Base-by-base conservation (phyloP, 2,329 filamentous ascomycete genomes). In the Elsinoe necatrix region DNA sequence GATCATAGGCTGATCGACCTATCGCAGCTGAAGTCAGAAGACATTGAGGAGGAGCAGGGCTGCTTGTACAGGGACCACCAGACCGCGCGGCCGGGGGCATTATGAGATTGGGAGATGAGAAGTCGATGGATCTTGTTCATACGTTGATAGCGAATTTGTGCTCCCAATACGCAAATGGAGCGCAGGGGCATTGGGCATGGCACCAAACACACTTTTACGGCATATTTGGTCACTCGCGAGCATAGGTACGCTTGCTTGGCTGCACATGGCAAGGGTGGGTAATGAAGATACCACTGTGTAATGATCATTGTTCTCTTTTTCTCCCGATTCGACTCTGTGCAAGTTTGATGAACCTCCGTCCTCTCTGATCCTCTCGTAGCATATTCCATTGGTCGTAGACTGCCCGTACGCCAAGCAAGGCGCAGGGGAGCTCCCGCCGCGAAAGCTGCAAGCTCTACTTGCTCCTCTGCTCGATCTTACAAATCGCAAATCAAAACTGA, bases 251-350 rank as follows among this genome's bases (percentile, higher is more conserved):
- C 31, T 52, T 37, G 27, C 34, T 12, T n/a, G 9, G 34, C 34
- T 20, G 45, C 41, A 23, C 41, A 25, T 45, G n/a, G 27, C 27
- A 35, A 7, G 48, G 48, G 48, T 52, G 48, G 48, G 48, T 52
- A 52, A 52, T 52, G 48, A 52, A 52, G 29, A 52, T 52, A 52
- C 48, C 48, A 52, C 48, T 52, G 48, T 48, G 43, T 52, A 52
- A 52, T 52, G 48, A 52, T 52, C 34, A 52, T 52, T 39, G 48
- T 52, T 52, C 34, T 18, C 4, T 45, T 23, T 4, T 29, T 9
- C 27, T 29, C 9, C n/a, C n/a, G n/a, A n/a, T 29, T 29, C 27
- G 4, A 4, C 27, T 29, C 27, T 29, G 27, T 29, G n/a, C n/a
- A n/a, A n/a, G n/a, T n/a, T n/a, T n/a, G n/a, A n/a, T n/a, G n/a